Conservation (phyloP, 2,329 filamentous ascomycete species). For the Aspergillus quadricinctus region DNA sequence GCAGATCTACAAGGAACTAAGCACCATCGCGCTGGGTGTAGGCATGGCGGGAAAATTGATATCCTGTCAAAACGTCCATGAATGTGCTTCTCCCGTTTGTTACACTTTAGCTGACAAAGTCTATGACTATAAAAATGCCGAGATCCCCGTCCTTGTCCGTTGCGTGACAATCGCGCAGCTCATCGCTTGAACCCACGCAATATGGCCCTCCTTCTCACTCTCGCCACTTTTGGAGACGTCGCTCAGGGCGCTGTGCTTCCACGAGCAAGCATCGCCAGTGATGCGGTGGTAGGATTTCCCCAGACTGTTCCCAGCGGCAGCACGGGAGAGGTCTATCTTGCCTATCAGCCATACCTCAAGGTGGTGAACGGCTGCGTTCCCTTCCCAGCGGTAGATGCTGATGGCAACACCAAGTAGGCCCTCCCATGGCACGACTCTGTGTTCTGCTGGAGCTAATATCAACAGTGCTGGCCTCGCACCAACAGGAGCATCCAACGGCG, state of each 20-base stretch:
- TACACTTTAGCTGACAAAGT: neutral
- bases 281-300: slow-evolving; percentile 51
- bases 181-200: neutral
- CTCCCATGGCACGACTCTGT: neutral
- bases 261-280: slow-evolving; percentile 43
- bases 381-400: slow-evolving; percentile 57
- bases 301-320: slow-evolving; percentile 49
- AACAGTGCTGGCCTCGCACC: slow-evolving; percentile 42
- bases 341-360: slow-evolving; percentile 54
- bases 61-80: neutral
- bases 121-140: neutral
- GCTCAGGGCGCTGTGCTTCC: slow-evolving; percentile 4
- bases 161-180: neutral
- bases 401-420: slow-evolving; percentile 54
- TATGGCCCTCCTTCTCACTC: slow-evolving; percentile 1
- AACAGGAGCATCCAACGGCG: slow-evolving; percentile 35
- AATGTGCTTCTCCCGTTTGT: neutral
- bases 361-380: slow-evolving; percentile 59
- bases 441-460: neutral
- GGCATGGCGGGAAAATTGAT: neutral
- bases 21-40: neutral
- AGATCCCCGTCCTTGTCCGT: neutral
- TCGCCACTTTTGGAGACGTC: neutral
- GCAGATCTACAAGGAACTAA: neutral
- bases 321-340: slow-evolving; percentile 47